These are phyloP conservation scores for Lenwebbia sp. DNA, from an alignment of 345 rosid species.

Conservation along the genomic window DNA sequence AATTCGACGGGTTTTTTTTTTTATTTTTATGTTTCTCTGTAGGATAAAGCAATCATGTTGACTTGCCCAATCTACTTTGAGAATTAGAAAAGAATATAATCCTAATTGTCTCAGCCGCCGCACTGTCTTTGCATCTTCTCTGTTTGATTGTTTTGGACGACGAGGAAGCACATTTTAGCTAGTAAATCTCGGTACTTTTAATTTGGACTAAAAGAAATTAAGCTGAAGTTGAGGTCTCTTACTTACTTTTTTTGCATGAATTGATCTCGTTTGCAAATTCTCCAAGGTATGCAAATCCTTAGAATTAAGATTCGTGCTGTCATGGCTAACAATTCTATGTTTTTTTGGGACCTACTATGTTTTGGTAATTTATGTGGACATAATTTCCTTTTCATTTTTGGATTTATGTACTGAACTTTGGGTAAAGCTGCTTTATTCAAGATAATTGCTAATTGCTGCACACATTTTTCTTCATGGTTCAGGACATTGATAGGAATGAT, in stretches of 20 bases:
- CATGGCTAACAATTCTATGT: neutral
- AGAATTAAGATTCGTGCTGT: neutral
- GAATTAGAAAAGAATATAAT: neutral
- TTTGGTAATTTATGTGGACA: neutral
- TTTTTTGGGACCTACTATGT: neutral
- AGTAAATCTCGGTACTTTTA: neutral
- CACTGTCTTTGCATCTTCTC: neutral
- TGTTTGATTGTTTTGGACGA: neutral
- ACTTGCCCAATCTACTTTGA: neutral
- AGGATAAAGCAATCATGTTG: neutral
- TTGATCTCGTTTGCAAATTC: neutral
- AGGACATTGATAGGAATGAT: conserved; percentile 88
- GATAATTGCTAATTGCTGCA: neutral
- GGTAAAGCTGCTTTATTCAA: neutral
- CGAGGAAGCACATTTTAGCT: neutral
- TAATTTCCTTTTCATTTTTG: neutral
- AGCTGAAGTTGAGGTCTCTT: neutral
- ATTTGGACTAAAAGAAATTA: neutral
- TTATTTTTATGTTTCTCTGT: neutral
- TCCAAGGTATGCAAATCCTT: neutral
- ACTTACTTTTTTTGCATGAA: neutral
- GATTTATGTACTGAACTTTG: neutral
- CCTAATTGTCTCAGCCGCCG: neutral
- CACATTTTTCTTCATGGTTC: conserved; percentile 1
- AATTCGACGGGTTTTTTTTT: neutral